Percentiles rank a stretch among this genome's conserved stretches.
Evolutionary conservation across 306 rosid genomes (phyloP).

Genomic region (Rosa chinensis): DNA sequence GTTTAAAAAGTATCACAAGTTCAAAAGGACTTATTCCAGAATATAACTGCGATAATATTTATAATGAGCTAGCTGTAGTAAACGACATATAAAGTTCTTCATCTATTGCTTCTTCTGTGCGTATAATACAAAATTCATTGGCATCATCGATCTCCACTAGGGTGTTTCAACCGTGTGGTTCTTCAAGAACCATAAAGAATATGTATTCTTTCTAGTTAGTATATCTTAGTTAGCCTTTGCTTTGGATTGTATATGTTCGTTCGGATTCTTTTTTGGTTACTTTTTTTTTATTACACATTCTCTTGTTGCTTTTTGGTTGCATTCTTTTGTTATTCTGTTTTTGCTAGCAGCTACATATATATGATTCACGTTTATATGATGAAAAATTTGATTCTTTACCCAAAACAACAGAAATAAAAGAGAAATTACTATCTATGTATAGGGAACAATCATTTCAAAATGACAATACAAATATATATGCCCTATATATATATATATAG

Average conservation of each 20-base stretch:
- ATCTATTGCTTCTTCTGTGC: constrained; percentile 6
- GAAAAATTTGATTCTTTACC: not conserved
- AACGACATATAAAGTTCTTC: constrained; percentile 1
- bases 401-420: not conserved
- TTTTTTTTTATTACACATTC: not conserved
- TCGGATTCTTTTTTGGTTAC: not conserved
- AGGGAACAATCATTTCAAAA: not conserved
- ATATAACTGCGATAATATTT: not conserved
- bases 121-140: not conserved
- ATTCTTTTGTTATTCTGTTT: not conserved
- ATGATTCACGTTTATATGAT: not conserved
- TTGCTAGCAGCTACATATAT: not conserved
- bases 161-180: constrained; percentile 38
- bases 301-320: not conserved
- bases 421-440: not conserved
- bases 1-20: not conserved
- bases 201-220: not conserved
- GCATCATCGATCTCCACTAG: not conserved
- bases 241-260: not conserved
- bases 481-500: too few species aligned
- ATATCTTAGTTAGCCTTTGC: not conserved
- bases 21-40: constrained; percentile 6
- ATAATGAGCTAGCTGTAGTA: constrained; percentile 18
- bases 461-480: too few species aligned
- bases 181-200: not conserved